phyloP scores from a whole-genome alignment of 345 rosid genomes.

The rapeseed (Brassica napus) region DNA sequence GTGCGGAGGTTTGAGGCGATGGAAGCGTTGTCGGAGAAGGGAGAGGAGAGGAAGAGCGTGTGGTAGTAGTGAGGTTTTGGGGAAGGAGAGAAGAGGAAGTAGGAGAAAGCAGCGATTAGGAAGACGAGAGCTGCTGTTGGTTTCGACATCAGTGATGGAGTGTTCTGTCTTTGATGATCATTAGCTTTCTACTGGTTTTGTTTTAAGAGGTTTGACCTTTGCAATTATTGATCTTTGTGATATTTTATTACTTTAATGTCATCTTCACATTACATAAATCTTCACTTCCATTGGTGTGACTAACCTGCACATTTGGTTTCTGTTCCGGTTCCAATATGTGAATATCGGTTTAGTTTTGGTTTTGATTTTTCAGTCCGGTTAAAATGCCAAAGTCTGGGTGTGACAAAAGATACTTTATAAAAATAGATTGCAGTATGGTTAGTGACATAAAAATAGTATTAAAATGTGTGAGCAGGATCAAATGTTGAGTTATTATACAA shows the following conservation, averaged over 20 bases:
- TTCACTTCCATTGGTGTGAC: no score
- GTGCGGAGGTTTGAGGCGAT: conserved; percentile 56
- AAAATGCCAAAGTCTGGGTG: no score
- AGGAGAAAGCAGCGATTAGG: conserved; percentile 45
- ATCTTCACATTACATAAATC: no score
- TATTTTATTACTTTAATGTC: background rate
- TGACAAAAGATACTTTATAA: no score
- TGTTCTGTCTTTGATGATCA: conserved; percentile 6
- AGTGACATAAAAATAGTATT: no score
- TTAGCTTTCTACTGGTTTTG: background rate
- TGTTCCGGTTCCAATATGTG: no score
- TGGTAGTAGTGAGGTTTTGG: conserved; percentile 49
- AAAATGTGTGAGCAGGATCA: background rate
- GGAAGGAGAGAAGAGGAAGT: conserved; percentile 36
- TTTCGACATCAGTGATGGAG: conserved; percentile 40
- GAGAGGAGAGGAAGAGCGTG: conserved; percentile 57
- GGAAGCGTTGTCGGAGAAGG: conserved; percentile 67
- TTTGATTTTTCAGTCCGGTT: no score
- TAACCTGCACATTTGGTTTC: no score
- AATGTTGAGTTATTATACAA: background rate
- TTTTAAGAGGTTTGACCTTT: background rate
- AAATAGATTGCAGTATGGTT: no score
- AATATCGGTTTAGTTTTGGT: no score
- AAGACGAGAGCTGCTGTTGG: conserved; percentile 36
- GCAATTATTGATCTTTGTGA: conserved; percentile 18